Conservation (phyloP, 164 flowering plant species). For the Kalanchoe fedtschenkoi region DNA sequence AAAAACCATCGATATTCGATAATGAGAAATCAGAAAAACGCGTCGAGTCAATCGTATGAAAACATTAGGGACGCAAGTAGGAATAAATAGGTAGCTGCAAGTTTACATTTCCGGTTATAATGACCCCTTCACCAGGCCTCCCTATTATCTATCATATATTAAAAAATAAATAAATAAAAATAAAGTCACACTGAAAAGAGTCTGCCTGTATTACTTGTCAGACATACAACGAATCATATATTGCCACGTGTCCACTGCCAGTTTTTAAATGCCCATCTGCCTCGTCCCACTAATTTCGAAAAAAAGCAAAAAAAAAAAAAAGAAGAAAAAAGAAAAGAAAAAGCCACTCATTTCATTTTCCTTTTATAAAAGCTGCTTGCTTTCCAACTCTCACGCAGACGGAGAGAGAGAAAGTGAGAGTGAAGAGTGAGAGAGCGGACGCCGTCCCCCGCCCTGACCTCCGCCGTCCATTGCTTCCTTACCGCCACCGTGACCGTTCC, state of each 20-base stretch:
- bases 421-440: background rate
- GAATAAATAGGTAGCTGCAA: too few species aligned
- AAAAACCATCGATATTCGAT: too few species aligned
- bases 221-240: background rate
- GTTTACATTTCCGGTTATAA: too few species aligned
- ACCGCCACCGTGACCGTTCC: background rate
- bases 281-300: background rate
- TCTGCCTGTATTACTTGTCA: background rate
- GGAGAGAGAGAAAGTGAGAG: background rate
- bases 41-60: too few species aligned
- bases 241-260: background rate
- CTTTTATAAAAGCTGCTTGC: conserved; percentile 1
- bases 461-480: background rate
- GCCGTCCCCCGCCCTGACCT: background rate
- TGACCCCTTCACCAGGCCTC: too few species aligned
- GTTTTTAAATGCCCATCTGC: background rate
- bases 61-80: too few species aligned
- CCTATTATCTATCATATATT: background rate
- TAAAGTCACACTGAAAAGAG: too few species aligned
- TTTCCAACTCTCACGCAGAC: background rate
- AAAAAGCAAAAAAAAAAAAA: too few species aligned
- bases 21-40: too few species aligned
- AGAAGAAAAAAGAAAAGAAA: background rate
- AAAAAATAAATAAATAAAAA: too few species aligned
- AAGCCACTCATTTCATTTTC: background rate